Percentiles rank a stretch among this genome's conserved stretches.
Evolutionary conservation across 495 filamentous ascomycete species (phyloP).

Genomic region (Penicillium nucicola): DNA sequence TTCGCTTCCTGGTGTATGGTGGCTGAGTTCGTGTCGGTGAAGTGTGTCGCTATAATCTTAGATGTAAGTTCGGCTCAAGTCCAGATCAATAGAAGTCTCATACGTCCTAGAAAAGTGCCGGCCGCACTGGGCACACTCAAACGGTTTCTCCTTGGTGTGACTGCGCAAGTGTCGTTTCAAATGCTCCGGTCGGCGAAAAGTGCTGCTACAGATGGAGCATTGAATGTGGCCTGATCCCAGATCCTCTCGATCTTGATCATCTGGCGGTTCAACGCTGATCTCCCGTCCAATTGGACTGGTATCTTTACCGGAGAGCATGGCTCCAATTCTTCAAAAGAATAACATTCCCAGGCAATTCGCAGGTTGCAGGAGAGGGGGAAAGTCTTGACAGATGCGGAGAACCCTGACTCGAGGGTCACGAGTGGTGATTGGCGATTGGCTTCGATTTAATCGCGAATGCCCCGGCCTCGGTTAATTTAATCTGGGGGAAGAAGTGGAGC

Average conservation of each 20-base stretch:
- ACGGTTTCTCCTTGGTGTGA: conserved; percentile 68
- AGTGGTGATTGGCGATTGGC: conserved; percentile 8
- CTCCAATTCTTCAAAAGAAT: conserved; percentile 11
- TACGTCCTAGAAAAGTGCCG: conserved; percentile 64
- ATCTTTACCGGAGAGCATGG: conserved; percentile 34
- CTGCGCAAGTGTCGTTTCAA: conserved; percentile 69
- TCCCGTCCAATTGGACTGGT: conserved; percentile 10
- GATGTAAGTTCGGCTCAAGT: not conserved
- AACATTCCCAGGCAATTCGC: conserved; percentile 11
- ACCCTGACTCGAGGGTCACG: not conserved
- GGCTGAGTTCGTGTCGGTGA: conserved; percentile 53
- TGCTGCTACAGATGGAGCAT: conserved; percentile 51
- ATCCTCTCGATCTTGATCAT: conserved; percentile 18
- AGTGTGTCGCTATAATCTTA: conserved; percentile 46
- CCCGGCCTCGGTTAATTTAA: conserved; percentile 23
- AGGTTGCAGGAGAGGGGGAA: conserved; percentile 14
- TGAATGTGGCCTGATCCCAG: conserved; percentile 27
- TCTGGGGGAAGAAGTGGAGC: conserved; percentile 11
- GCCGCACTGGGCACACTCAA: conserved; percentile 63
- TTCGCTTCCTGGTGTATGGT: conserved; percentile 39
- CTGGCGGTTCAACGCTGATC: conserved; percentile 5
- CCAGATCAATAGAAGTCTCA: conserved; percentile 6
- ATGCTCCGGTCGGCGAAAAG: conserved; percentile 68
- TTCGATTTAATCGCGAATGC: conserved; percentile 1
- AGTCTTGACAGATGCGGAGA: conserved; percentile 7